phyloP scores from a whole-genome alignment of 1,284 basidiomycete species.

The Meripilus lineatus region DNA sequence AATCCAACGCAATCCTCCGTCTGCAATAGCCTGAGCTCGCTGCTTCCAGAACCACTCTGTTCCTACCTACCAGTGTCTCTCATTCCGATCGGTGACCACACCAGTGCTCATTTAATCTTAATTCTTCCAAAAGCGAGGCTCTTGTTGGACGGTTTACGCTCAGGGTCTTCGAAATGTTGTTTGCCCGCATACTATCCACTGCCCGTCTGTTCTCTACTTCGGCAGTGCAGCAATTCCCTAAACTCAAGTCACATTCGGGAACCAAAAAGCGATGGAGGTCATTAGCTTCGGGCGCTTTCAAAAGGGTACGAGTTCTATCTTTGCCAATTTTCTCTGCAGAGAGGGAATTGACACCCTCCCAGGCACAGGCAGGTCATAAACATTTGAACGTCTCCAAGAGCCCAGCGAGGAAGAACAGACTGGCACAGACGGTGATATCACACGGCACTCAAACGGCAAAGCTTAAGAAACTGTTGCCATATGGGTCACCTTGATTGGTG shows the following conservation, averaged over 20 bases:
- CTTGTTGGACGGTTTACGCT: too few species aligned
- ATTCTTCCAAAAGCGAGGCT: too few species aligned
- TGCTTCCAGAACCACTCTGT: too few species aligned
- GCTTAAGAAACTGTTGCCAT: constrained; percentile 65
- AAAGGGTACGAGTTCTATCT: constrained; percentile 50
- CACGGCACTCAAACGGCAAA: constrained; percentile 55
- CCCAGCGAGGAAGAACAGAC: constrained; percentile 58
- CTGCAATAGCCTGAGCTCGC: too few species aligned
- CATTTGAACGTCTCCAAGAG: constrained; percentile 71
- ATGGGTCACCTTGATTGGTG: constrained; percentile 44
- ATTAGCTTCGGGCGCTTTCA: constrained; percentile 65
- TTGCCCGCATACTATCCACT: constrained; percentile 21
- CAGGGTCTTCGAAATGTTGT: too few species aligned
- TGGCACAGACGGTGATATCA: constrained; percentile 63
- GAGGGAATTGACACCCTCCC: constrained; percentile 8
- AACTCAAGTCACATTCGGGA: constrained; percentile 74
- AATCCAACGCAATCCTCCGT: too few species aligned
- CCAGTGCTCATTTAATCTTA: too few species aligned
- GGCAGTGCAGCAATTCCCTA: constrained; percentile 32
- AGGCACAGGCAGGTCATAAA: constrained; percentile 66
- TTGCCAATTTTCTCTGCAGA: constrained; percentile 1
- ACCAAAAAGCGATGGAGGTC: constrained; percentile 80
- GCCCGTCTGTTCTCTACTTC: constrained; percentile 32
- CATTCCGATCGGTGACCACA: too few species aligned
- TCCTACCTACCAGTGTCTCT: too few species aligned